Evolutionary conservation across 2,329 filamentous ascomycete species (phyloP).

Genomic region (Pestalotiopsis sp.): DNA sequence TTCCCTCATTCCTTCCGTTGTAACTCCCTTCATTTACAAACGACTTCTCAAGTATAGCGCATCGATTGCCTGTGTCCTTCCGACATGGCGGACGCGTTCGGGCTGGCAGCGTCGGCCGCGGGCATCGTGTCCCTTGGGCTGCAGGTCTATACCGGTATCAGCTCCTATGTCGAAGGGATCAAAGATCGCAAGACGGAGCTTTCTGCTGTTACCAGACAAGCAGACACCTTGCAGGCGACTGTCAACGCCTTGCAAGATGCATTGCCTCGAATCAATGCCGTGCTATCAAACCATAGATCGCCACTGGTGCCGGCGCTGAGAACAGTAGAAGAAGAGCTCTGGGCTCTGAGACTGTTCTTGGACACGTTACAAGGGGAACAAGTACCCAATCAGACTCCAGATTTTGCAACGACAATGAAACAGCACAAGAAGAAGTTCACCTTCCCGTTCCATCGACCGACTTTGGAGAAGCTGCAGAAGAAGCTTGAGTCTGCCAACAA

Average conservation of each 20-base stretch:
- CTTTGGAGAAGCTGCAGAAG: not conserved
- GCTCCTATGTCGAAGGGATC: not conserved
- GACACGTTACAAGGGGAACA: not conserved
- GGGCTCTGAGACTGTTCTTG: not conserved
- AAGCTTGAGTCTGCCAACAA: slow-evolving; percentile 1
- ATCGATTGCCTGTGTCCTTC: too few species aligned
- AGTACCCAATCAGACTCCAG: not conserved
- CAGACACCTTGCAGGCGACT: not conserved
- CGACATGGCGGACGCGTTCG: not conserved
- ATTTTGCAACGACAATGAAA: not conserved
- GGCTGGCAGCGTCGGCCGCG: not conserved
- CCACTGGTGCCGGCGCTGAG: not conserved
- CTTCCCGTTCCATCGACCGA: not conserved
- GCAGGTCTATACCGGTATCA: not conserved
- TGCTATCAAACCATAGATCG: too few species aligned
- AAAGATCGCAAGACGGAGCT: not conserved
- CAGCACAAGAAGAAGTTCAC: not conserved
- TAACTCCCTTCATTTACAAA: too few species aligned
- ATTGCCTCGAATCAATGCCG: not conserved
- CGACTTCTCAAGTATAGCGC: too few species aligned
- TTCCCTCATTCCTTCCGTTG: too few species aligned
- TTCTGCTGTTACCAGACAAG: not conserved
- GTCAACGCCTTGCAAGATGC: not conserved
- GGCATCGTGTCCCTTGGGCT: slow-evolving; percentile 4
- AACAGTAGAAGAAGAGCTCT: not conserved